Conservation (phyloP, 2,329 filamentous ascomycete species). For the Alternaria gaisen region DNA sequence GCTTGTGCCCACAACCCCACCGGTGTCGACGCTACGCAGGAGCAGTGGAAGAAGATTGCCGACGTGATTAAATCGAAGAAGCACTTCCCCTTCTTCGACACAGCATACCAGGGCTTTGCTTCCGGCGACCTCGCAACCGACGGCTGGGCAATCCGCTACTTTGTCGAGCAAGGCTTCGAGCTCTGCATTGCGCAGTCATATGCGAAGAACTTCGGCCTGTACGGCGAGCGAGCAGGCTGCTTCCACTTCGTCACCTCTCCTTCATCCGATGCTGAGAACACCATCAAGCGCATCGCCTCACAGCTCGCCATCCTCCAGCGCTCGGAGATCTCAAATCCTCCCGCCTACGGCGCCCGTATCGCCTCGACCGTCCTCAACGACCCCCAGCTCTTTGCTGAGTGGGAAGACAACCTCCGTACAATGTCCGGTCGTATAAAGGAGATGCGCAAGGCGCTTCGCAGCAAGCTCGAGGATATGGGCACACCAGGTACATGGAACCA, state of each 20-base stretch:
- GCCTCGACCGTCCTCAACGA: conserved; percentile 87
- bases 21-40: conserved; percentile 90
- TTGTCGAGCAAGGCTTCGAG: conserved; percentile 88
- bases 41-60: conserved; percentile 94
- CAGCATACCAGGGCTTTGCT: conserved; percentile 96
- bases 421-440: conserved; percentile 96
- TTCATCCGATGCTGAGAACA: conserved; percentile 69
- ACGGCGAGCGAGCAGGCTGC: conserved; percentile 93
- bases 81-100: conserved; percentile 99
- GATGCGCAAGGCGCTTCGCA: conserved; percentile 83
- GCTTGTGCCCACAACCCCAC: conserved; percentile 98
- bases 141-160: conserved; percentile 92
- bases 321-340: conserved; percentile 96
- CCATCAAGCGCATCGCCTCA: conserved; percentile 74
- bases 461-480: conserved; percentile 81
- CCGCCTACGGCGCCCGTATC: conserved; percentile 91
- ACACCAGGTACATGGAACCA: conserved; percentile 96
- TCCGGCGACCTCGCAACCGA: conserved; percentile 87
- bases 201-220: conserved; percentile 76
- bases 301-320: conserved; percentile 95
- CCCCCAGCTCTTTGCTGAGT: conserved; percentile 80
- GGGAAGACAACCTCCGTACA: conserved; percentile 88
- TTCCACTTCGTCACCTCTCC: conserved; percentile 91
- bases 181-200: conserved; percentile 63
- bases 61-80: conserved; percentile 76